phyloP scores from a whole-genome alignment of 1,139 yeast genomes.

The Magnusiomyces paraingens region DNA sequence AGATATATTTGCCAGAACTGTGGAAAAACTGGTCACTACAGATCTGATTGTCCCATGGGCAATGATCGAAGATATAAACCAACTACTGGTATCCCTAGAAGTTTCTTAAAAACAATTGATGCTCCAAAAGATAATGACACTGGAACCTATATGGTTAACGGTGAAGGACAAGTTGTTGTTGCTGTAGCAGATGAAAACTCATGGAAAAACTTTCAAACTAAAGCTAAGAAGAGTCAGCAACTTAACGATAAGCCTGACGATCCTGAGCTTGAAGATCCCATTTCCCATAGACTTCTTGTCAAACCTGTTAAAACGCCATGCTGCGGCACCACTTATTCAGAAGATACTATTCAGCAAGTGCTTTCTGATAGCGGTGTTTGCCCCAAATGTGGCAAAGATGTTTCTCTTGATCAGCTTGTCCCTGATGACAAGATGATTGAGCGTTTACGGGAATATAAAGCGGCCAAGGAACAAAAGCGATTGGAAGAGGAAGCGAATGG shows the following conservation, averaged over 20 bases:
- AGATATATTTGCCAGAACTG: constrained; percentile 95
- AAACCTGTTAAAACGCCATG: constrained; percentile 87
- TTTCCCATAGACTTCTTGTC: constrained; percentile 53
- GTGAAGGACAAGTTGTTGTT: constrained; percentile 90
- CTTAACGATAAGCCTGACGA: constrained; percentile 44
- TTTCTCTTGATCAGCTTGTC: constrained; percentile 64
- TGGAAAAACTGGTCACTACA: constrained; percentile 96
- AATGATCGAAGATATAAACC: constrained; percentile 81
- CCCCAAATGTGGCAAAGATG: constrained; percentile 78
- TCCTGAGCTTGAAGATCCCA: constrained; percentile 53
- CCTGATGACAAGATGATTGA: constrained; percentile 54
- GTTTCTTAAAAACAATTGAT: constrained; percentile 77
- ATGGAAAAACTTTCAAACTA: constrained; percentile 75
- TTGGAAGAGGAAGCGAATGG: constrained; percentile 7
- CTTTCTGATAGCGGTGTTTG: constrained; percentile 80
- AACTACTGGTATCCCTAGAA: constrained; percentile 96
- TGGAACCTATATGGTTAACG: constrained; percentile 82
- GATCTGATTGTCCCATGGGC: constrained; percentile 90
- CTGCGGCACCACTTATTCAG: constrained; percentile 57
- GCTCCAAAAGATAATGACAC: constrained; percentile 57
- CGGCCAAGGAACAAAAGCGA: constrained; percentile 33
- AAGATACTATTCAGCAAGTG: constrained; percentile 59
- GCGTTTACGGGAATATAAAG: constrained; percentile 48
- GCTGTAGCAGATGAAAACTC: constrained; percentile 92
- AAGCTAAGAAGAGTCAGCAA: constrained; percentile 37